phyloP scores from a whole-genome alignment of 2,329 filamentous ascomycete genomes.

The Pseudogymnoascus sp. region DNA sequence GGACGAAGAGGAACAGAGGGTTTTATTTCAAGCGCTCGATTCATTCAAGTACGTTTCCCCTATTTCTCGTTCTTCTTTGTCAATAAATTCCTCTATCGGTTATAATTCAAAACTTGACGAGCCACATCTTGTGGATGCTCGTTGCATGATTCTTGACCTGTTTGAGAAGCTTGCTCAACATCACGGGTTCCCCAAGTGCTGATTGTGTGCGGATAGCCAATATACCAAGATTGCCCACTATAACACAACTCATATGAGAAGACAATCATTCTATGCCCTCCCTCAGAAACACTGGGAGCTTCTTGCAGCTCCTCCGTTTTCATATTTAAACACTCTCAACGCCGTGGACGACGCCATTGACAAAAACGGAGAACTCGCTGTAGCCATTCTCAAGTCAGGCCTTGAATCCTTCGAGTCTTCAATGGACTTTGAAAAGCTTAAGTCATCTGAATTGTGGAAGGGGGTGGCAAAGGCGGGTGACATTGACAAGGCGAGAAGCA shows the following conservation, averaged over 20 bases:
- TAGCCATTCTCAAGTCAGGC: constrained; percentile 64
- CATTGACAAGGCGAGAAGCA: constrained; percentile 85
- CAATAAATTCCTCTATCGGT: background rate
- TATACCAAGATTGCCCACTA: constrained; percentile 80
- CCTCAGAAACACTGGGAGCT: constrained; percentile 77
- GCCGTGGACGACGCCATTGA: constrained; percentile 83
- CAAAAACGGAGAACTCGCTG: constrained; percentile 73
- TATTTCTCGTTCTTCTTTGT: background rate
- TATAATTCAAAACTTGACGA: constrained; percentile 5
- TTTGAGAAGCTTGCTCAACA: background rate
- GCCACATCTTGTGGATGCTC: constrained; percentile 1
- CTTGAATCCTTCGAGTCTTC: constrained; percentile 50
- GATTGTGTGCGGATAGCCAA: constrained; percentile 45
- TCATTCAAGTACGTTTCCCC: constrained; percentile 68
- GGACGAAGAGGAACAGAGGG: constrained; percentile 72
- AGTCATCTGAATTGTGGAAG: constrained; percentile 49
- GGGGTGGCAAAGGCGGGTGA: constrained; percentile 64
- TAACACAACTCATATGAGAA: constrained; percentile 82
- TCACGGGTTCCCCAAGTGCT: background rate
- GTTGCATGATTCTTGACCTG: constrained; percentile 9
- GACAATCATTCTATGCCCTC: constrained; percentile 88
- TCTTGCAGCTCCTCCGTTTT: constrained; percentile 74
- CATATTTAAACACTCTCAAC: constrained; percentile 68
- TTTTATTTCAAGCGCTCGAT: constrained; percentile 75
- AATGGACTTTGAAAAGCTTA: constrained; percentile 24